Conservation (phyloP, 805 yeast species). For the Candida verbasci region DNA sequence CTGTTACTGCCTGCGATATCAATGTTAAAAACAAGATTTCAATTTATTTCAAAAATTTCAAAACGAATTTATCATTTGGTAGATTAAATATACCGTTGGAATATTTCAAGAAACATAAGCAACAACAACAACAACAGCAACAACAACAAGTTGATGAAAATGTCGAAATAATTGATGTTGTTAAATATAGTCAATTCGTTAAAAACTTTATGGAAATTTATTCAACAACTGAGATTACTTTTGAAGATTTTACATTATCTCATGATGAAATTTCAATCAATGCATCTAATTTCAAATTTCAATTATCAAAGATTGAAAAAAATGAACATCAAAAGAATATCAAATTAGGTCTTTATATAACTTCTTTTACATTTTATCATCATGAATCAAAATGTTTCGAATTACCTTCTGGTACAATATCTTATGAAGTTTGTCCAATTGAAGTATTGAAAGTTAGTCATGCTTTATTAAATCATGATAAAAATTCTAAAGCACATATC, state of each 20-base stretch:
- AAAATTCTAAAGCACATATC: constrained; percentile 7
- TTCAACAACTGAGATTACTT: constrained; percentile 12
- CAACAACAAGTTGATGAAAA: neutral
- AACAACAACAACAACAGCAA: neutral
- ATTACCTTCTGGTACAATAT: constrained; percentile 30
- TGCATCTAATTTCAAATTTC: constrained; percentile 18
- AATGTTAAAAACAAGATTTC: constrained; percentile 7
- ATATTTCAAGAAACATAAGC: neutral
- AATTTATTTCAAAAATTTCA: constrained; percentile 12
- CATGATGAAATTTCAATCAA: constrained; percentile 14
- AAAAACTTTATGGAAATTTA: constrained; percentile 6
- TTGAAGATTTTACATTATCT: constrained; percentile 23
- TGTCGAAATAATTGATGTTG: constrained; percentile 3
- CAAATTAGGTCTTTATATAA: constrained; percentile 19
- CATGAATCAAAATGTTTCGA: constrained; percentile 27
- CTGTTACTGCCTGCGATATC: constrained; percentile 14
- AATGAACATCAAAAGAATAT: constrained; percentile 6
- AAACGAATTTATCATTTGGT: constrained; percentile 14
- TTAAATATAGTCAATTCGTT: constrained; percentile 4
- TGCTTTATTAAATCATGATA: constrained; percentile 7
- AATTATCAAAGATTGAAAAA: constrained; percentile 11
- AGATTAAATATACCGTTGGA: constrained; percentile 16
- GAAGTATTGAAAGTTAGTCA: constrained; percentile 18
- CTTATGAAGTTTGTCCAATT: constrained; percentile 19
- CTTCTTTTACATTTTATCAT: constrained; percentile 26